These are phyloP conservation scores for Podospora fimiseda DNA, from an alignment of 495 filamentous ascomycete species.

Conservation along the genomic window DNA sequence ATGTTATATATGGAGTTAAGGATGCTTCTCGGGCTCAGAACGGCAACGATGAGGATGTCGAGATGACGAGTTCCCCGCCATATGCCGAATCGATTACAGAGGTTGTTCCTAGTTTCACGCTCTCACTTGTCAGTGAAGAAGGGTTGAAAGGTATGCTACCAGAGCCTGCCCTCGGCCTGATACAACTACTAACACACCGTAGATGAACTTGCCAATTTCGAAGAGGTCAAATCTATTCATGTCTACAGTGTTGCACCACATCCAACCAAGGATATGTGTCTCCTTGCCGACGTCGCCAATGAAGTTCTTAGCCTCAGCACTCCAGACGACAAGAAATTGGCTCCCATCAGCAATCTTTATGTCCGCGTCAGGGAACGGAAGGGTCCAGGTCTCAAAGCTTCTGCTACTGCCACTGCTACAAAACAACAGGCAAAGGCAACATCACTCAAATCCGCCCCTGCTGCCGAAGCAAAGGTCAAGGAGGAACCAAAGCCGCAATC, in stretches of 20 bases:
- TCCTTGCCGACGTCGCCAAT: conserved; percentile 65
- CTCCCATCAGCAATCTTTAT: conserved; percentile 30
- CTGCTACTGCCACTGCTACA: conserved; percentile 9
- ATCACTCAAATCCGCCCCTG: not conserved
- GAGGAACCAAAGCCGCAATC: conserved; percentile 22
- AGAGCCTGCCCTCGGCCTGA: not conserved
- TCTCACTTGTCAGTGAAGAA: conserved; percentile 75
- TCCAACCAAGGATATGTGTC: conserved; percentile 65
- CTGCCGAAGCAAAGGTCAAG: conserved; percentile 20
- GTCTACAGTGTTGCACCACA: conserved; percentile 78
- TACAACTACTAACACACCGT: conserved; percentile 8
- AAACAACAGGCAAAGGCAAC: conserved; percentile 17
- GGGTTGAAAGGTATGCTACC: conserved; percentile 57
- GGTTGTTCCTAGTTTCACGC: conserved; percentile 42
- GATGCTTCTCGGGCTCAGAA: conserved; percentile 22
- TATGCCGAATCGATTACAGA: conserved; percentile 44
- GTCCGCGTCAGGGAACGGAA: conserved; percentile 36
- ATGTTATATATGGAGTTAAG: conserved; percentile 66
- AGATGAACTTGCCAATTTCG: conserved; percentile 65
- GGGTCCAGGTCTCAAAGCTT: conserved; percentile 17
- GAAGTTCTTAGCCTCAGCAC: conserved; percentile 42
- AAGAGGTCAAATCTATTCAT: conserved; percentile 68
- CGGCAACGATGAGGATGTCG: conserved; percentile 58
- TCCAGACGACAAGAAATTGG: conserved; percentile 17
- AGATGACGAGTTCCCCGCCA: conserved; percentile 67